Evolutionary conservation across 495 filamentous ascomycete species (phyloP).

Genomic region (Letharia columbiana): DNA sequence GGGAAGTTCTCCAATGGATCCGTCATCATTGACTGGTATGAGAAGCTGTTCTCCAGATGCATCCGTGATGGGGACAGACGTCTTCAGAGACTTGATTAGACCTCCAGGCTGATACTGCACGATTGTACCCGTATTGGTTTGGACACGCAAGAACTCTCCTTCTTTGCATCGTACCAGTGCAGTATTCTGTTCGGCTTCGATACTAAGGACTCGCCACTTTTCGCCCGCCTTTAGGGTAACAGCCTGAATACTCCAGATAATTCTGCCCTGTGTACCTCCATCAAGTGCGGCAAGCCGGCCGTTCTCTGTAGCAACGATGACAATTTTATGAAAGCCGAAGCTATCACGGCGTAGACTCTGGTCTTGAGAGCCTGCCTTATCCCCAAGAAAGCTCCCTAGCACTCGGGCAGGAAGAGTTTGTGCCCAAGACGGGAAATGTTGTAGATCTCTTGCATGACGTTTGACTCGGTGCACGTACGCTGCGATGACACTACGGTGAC

Average conservation of each 20-base stretch:
- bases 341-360: constrained; percentile 57
- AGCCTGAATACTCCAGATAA: constrained; percentile 65
- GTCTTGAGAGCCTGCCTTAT: constrained; percentile 33
- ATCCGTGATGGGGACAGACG: constrained; percentile 18
- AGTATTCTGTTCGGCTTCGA: constrained; percentile 49
- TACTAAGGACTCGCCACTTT: constrained; percentile 60
- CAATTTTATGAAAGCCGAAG: constrained; percentile 81
- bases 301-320: constrained; percentile 69
- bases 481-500: constrained; percentile 63
- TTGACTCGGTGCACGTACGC: constrained; percentile 85
- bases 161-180: constrained; percentile 29
- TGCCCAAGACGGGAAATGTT: constrained; percentile 68
- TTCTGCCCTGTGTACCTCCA: constrained; percentile 59
- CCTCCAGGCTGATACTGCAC: constrained; percentile 30
- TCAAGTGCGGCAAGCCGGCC: constrained; percentile 76
- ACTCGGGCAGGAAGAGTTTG: constrained; percentile 56
- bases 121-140: constrained; percentile 40
- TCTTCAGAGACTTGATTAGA: constrained; percentile 16
- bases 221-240: constrained; percentile 43
- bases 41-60: constrained; percentile 15
- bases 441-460: constrained; percentile 71
- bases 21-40: constrained; percentile 22
- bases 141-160: constrained; percentile 37
- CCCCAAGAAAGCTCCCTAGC: constrained; percentile 57
- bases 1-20: constrained; percentile 17